phyloP scores from a whole-genome alignment of 2,329 filamentous ascomycete genomes.

The Sclerotinia borealis region DNA sequence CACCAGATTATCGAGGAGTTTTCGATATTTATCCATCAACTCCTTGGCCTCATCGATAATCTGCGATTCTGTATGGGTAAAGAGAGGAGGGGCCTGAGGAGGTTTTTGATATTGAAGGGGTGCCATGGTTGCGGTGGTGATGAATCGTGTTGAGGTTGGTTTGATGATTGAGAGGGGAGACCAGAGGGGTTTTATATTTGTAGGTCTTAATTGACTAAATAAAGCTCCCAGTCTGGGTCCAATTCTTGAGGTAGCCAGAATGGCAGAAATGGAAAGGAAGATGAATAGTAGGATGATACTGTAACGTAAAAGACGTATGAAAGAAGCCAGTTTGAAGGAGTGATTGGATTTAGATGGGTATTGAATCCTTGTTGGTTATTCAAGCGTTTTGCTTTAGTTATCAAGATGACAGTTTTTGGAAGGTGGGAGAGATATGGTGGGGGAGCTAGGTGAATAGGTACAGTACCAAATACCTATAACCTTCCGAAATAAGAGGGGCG shows the following conservation, averaged over 20 bases:
- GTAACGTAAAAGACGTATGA: constrained; percentile 30
- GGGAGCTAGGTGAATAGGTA: background rate
- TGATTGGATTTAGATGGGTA: background rate
- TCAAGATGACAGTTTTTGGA: background rate
- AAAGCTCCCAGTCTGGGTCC: constrained; percentile 49
- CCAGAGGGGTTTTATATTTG: constrained; percentile 12
- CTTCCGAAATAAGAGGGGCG: too few species aligned
- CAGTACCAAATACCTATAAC: too few species aligned
- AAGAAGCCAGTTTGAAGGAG: constrained; percentile 10
- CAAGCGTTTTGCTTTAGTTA: background rate
- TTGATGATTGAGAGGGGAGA: background rate
- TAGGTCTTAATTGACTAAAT: constrained; percentile 47
- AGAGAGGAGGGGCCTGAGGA: constrained; percentile 71
- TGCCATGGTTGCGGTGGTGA: constrained; percentile 55
- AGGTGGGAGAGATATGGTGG: background rate
- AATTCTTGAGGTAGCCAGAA: constrained; percentile 54
- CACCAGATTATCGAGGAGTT: constrained; percentile 60
- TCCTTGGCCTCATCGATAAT: constrained; percentile 62
- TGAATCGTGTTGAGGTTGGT: constrained; percentile 3
- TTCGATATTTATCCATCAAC: constrained; percentile 53
- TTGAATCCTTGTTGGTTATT: background rate
- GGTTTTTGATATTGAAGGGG: constrained; percentile 63
- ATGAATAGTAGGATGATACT: constrained; percentile 49
- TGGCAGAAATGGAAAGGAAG: constrained; percentile 51
- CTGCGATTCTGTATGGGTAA: constrained; percentile 65